Evolutionary conservation across 2,329 filamentous ascomycete genomes (phyloP), one percentile per base, ranked within the genome.

Genomic region (Aspergillus fumigatus): DNA sequence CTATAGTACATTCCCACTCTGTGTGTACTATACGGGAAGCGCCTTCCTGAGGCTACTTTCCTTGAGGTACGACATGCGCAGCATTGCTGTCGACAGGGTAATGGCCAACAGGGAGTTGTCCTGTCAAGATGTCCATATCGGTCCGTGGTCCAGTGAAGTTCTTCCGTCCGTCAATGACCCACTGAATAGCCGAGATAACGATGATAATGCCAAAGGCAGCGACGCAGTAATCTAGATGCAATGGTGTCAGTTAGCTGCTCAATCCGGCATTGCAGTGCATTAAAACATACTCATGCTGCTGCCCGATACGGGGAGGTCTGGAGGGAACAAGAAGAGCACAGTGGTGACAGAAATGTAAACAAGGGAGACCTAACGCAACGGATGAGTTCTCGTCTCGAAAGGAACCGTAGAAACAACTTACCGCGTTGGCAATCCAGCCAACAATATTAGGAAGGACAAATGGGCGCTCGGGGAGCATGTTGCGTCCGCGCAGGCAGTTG

Each of bases 311-410:
- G 86, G 87, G 3, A 86, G 67, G 7, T 80, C 80, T 0, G 88
- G 88, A 3, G 88, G 88, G 72, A 91, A 90, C 21, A 90, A 79
- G 73, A 91, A 91, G 0, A 92, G 78, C 0, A 90, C 84, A 0
- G 87, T 90, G 0, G 88, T 91, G n/a, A 91, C 70, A 11, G 84
- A 74, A 1, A 87, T 83, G 73, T 88, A 92, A 0, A 76, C 75
- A 49, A 92, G 78, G 4, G 72, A 67, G 45, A 74, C 60, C 88
- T 87, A 27, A 83, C 17, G n/a, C 10, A 29, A 23, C 6, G 14
- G 50, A 32, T 23, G 3, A 26, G 5, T 11, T 17, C 6, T 3
- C n/a, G 17, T 1, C 1, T 27, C 41, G 1, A 35, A 14, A 8
- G 19, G 14, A 19, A 6, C 10, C 10, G 4, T 4, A 17, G 10